These are phyloP conservation scores for Choanephora cucurbitarum DNA, from an alignment of 371 early-diverging fungal genomes.

Conservation along the genomic window DNA sequence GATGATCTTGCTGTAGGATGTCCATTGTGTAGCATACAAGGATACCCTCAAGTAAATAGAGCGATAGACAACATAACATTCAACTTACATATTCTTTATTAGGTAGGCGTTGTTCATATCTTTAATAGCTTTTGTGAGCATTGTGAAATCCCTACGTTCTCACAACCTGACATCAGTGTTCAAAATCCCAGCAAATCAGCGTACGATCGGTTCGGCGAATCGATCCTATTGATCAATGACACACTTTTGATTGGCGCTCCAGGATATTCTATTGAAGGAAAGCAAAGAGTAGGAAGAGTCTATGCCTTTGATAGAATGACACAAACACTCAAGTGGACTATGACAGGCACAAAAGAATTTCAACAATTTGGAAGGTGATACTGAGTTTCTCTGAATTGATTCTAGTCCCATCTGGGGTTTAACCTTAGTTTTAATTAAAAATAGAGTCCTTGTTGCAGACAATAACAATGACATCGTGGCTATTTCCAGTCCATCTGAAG, in stretches of 20 bases:
- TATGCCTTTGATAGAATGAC: conserved; percentile 34
- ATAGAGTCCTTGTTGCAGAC: conserved; percentile 3
- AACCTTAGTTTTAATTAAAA: conserved; percentile 3
- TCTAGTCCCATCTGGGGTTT: background rate
- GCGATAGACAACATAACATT: conserved; percentile 1
- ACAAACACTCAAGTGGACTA: conserved; percentile 28
- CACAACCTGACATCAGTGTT: conserved; percentile 17
- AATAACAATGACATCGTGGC: conserved; percentile 22
- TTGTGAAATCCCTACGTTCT: background rate
- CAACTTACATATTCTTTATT: conserved; percentile 13
- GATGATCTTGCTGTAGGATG: conserved; percentile 73
- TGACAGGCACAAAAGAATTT: conserved; percentile 40
- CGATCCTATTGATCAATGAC: conserved; percentile 10
- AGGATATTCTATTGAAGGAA: conserved; percentile 16
- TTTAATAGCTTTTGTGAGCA: conserved; percentile 19
- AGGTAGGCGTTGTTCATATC: conserved; percentile 35
- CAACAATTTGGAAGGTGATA: conserved; percentile 53
- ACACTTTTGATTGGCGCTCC: conserved; percentile 39
- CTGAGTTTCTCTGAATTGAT: background rate
- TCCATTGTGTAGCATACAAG: conserved; percentile 50
- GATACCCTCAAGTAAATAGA: conserved; percentile 35
- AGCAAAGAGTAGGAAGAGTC: conserved; percentile 40
- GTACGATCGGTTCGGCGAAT: conserved; percentile 45
- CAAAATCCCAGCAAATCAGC: conserved; percentile 19
- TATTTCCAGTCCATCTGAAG: conserved; percentile 43